Evolutionary conservation across 2,329 filamentous ascomycete genomes (phyloP), one percentile per base, ranked within the genome.

Genomic region (Leptographium galeiforme): DNA sequence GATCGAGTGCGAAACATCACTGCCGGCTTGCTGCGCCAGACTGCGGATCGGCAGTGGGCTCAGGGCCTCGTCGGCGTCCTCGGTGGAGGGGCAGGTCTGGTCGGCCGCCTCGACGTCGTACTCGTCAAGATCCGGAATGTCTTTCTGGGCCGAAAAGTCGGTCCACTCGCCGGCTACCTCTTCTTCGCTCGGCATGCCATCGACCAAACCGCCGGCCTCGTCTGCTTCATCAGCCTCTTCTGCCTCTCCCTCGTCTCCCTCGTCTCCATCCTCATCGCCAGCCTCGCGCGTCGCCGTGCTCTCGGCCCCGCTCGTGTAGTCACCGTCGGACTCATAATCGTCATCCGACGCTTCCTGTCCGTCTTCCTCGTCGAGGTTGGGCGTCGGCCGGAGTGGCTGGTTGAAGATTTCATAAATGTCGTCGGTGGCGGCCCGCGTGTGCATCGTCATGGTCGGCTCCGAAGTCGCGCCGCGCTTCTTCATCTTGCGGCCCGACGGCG

Each of bases 371-470:
- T 68, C 66, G 33, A 68, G 67, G 16, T 68, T 62, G 1, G 51
- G 63, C 16, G 59, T 63, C 56, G 59, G 65, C 52, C 71, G 69
- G 19, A 91, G 67, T 2, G 93, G 91, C 55, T 93, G 87, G 63
- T 93, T 97, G 70, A 97, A 98, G 48, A 98, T 88, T 55, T 89
- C 89, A 63, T 97, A 97, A 51, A 98, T 96, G 61, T 98, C 93
- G 61, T 97, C 90, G 57, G 91, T 96, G 6, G 93, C 93, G 59
- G 93, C 91, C 61, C 81, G 87, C 13, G 93, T 98, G 64, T 97
- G 89, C 59, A 98, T 80, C 0, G 93, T 98, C 90, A 98, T 96
- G 2, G 93, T 98, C n/a, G 90, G 87, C 67, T 97, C 91, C 51
- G 77, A 72, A 59, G 60, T 67, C 61, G 61, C 61, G 53, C 82